phyloP scores from a whole-genome alignment of 306 rosid genomes.

The Lupinus albus region DNA sequence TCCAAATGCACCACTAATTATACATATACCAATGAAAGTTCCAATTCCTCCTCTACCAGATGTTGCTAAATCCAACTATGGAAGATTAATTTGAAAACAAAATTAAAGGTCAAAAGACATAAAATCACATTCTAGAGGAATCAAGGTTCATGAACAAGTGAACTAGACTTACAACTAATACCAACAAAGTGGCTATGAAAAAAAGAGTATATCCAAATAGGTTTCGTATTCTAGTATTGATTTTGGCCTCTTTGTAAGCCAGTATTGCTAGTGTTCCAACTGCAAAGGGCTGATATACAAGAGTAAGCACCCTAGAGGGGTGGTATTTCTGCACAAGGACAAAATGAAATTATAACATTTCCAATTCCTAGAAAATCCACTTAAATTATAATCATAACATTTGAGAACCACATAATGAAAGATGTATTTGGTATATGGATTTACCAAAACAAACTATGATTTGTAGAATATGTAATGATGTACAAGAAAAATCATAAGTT shows the following conservation, averaged over 20 bases:
- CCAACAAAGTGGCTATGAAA: constrained; percentile 57
- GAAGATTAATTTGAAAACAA: constrained; percentile 25
- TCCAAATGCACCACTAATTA: constrained; percentile 72
- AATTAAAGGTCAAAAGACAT: neutral
- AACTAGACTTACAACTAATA: constrained; percentile 61
- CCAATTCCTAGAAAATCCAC: too few relatives aligned
- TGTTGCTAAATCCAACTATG: constrained; percentile 79
- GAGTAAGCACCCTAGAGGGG: constrained; percentile 78
- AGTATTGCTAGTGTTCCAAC: constrained; percentile 62
- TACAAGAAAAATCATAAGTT: neutral
- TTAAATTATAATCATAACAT: constrained; percentile 14
- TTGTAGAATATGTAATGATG: neutral
- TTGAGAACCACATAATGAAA: constrained; percentile 12
- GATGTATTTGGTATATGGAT: neutral
- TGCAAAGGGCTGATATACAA: constrained; percentile 86
- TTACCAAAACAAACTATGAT: neutral
- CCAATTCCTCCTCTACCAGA: constrained; percentile 84
- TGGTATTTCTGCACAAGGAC: constrained; percentile 66
- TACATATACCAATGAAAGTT: constrained; percentile 65
- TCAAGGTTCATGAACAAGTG: neutral
- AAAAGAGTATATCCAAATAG: constrained; percentile 67
- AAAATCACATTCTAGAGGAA: constrained; percentile 11
- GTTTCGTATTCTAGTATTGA: constrained; percentile 71
- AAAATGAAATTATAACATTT: neutral
- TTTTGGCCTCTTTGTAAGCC: constrained; percentile 63